Conservation (phyloP, 73 alveolate genomes). For the Symbiodinium pilosum region DNA sequence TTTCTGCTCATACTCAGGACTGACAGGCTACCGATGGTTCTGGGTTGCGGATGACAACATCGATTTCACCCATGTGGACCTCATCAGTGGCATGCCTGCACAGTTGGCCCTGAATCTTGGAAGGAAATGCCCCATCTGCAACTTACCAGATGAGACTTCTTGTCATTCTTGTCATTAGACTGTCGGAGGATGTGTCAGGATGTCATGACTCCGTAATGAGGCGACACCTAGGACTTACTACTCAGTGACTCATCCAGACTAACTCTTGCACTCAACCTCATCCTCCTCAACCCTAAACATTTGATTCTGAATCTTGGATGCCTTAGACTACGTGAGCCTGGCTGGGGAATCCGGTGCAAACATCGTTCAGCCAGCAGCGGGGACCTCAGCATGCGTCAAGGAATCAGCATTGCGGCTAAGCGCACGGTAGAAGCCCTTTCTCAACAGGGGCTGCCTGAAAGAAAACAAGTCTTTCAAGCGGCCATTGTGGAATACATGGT, state of each 20-base stretch:
- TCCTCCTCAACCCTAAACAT: neutral
- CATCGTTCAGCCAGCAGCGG: conserved; percentile 70
- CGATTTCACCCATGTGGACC: conserved; percentile 25
- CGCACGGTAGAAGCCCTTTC: no score
- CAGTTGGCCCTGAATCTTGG: neutral
- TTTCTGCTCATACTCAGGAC: conserved; percentile 20
- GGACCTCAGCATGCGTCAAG: neutral
- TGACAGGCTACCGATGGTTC: conserved; percentile 35
- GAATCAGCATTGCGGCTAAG: no score
- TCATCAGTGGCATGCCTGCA: neutral
- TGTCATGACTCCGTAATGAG: no score
- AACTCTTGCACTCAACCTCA: no score
- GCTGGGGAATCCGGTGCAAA: conserved; percentile 60
- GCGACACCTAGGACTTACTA: no score
- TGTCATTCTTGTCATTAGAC: no score
- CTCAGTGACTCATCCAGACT: no score
- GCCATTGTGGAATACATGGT: no score
- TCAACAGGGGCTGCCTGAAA: neutral
- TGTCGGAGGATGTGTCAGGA: no score
- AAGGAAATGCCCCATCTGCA: no score
- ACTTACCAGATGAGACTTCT: no score
- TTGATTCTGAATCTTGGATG: neutral
- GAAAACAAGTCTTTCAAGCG: no score
- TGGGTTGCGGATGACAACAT: conserved; percentile 70
- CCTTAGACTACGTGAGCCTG: conserved; percentile 18